phyloP scores from a whole-genome alignment of 768 basidiomycete genomes.

The Tricholoma sp. region DNA sequence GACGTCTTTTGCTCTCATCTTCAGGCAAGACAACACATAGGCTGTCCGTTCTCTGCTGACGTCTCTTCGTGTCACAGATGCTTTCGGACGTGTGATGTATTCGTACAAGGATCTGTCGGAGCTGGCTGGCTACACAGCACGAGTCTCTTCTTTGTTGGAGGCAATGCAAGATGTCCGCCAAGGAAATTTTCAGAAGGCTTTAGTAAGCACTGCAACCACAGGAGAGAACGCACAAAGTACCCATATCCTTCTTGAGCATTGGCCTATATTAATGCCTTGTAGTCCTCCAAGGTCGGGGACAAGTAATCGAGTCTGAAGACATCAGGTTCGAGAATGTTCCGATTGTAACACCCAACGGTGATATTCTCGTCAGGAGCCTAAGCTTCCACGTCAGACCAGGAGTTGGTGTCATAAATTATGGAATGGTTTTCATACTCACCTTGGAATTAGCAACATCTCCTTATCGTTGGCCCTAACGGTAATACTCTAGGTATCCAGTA shows the following conservation, averaged over 20 bases:
- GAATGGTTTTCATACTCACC: neutral
- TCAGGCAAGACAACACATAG: constrained; percentile 45
- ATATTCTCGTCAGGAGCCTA: constrained; percentile 78
- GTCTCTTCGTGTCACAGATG: constrained; percentile 45
- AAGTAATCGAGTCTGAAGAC: constrained; percentile 79
- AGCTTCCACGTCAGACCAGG: constrained; percentile 89
- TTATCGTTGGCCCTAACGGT: constrained; percentile 96
- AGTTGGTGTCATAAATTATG: constrained; percentile 34
- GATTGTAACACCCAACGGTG: constrained; percentile 94
- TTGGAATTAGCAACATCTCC: constrained; percentile 68
- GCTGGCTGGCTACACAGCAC: constrained; percentile 91
- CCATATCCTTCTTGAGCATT: neutral
- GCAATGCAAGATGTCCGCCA: constrained; percentile 84
- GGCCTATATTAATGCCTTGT: neutral
- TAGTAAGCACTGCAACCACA: constrained; percentile 68
- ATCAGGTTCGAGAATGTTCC: constrained; percentile 93
- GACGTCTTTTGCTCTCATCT: constrained; percentile 81
- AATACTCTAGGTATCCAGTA: constrained; percentile 2
- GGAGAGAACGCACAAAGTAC: constrained; percentile 70
- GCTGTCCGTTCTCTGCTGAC: constrained; percentile 1
- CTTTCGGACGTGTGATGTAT: constrained; percentile 94
- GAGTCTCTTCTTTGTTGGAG: constrained; percentile 84
- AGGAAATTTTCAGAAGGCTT: constrained; percentile 84
- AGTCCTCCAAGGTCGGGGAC: constrained; percentile 80
- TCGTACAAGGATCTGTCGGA: constrained; percentile 96